A percentile compares a stretch with the other conserved stretches of the same genome.
These are phyloP conservation scores for Skeletonema marinoi DNA, from an alignment of 108 stramenopile species.

Conservation along the genomic window DNA sequence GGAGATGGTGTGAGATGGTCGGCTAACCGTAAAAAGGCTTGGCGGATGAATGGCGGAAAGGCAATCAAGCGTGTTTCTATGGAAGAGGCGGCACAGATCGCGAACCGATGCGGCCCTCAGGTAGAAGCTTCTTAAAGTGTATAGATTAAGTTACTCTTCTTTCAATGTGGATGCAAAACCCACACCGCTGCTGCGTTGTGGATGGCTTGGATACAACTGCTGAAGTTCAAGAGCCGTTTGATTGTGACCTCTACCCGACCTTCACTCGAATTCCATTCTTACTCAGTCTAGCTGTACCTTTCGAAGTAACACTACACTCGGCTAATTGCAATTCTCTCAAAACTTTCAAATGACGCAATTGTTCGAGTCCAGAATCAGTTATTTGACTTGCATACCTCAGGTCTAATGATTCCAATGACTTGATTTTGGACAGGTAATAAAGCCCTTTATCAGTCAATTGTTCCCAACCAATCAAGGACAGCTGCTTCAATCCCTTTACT, in stretches of 20 bases:
- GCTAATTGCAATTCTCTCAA: conserved; percentile 44
- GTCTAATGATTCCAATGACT: conserved; percentile 69
- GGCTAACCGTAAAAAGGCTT: conserved; percentile 64
- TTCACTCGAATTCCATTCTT: not conserved
- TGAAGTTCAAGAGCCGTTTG: too few species aligned
- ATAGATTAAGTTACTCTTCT: not conserved
- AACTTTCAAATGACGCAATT: conserved; percentile 21
- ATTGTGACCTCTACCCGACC: not conserved
- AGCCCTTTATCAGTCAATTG: conserved; percentile 69
- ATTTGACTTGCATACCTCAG: conserved; percentile 52
- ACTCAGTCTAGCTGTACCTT: conserved; percentile 29
- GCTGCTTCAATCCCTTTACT: conserved; percentile 59
- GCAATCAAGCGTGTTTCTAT: conserved; percentile 22
- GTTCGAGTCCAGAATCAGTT: conserved; percentile 30
- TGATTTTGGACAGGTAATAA: conserved; percentile 68
- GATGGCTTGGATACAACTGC: too few species aligned
- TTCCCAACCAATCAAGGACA: conserved; percentile 64
- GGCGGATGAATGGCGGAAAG: conserved; percentile 47
- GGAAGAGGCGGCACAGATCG: conserved; percentile 35
- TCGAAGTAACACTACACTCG: conserved; percentile 40
- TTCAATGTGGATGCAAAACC: conserved; percentile 18
- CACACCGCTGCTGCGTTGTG: conserved; percentile 10
- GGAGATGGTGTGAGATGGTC: conserved; percentile 69
- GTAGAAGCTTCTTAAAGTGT: conserved; percentile 27
- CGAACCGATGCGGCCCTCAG: conserved; percentile 34